Evolutionary conservation across 805 yeast genomes (phyloP), one percentile per base, ranked within the genome.

Genomic region (Candida loeiensis): DNA sequence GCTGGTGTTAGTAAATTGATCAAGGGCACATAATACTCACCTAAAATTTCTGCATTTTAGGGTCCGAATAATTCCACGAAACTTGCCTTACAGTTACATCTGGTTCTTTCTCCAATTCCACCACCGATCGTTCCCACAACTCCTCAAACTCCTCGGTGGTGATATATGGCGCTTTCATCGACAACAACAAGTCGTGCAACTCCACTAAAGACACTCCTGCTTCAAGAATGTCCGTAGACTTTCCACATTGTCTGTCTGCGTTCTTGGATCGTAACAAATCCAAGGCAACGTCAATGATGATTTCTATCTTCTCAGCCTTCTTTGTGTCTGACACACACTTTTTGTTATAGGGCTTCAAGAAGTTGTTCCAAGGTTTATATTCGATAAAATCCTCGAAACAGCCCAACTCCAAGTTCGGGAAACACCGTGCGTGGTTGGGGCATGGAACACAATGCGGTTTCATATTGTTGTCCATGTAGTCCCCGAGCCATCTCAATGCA

Each of bases 51-150:
- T 27, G 6, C 15, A 27, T 14, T 27, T 27, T 11, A 27, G 17
- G 31, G 4, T 5, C 15, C 14, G 7, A 5, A 13, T 5, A 6
- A 17, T 17, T 24, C 36, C 31, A 30, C 22, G 29, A 43, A 74
- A 80, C 86, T 74, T 80, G 85, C 85, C 93, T 82, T 76, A 84
- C 83, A 64, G 74, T 78, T 56, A 82, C 73, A 58, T 80, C 86
- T 31, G 85, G 82, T 64, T 82, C 84, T 41, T 67, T 71, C 46
- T 77, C 76, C 46, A 87, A 70, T 50, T 79, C 82, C 25, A 66
- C 56, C 2, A 80, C 54, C n/a, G 82, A 82, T 50, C 77, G 74
- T 18, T 55, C 54, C 95, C 95, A 88, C 44, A 85, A 69, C 43
- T 78, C 83, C 48, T 83, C 82, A 57, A 84, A 85, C 46, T 86